Percentiles rank a stretch among this genome's conserved stretches.
Conservation (phyloP, 805 yeast genomes). For the Saccharomycopsis amapae region DNA sequence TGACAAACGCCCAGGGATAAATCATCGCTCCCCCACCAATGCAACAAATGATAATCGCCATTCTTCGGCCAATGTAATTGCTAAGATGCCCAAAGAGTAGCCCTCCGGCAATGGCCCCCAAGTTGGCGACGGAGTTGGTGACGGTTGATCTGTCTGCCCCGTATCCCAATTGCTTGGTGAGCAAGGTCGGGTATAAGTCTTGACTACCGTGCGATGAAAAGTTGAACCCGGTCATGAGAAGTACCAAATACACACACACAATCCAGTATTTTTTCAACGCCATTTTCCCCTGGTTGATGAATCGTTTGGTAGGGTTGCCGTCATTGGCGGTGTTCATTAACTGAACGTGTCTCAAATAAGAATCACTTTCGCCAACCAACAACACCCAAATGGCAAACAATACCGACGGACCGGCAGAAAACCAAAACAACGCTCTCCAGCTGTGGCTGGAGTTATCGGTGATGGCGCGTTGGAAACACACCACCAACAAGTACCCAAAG, state of each 20-base stretch:
- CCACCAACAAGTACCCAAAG: conserved; percentile 58
- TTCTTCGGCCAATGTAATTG: conserved; percentile 53
- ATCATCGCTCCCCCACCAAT: conserved; percentile 50
- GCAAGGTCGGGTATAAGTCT: conserved; percentile 61
- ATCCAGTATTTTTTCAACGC: conserved; percentile 52
- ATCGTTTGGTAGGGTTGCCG: not conserved
- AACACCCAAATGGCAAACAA: conserved; percentile 52
- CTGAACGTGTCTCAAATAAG: conserved; percentile 34
- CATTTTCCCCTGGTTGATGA: conserved; percentile 22
- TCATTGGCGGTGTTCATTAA: conserved; percentile 9
- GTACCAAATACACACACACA: conserved; percentile 45
- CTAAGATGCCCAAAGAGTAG: conserved; percentile 49
- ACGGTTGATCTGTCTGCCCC: conserved; percentile 45
- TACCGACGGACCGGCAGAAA: conserved; percentile 58
- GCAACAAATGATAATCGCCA: conserved; percentile 44
- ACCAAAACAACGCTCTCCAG: conserved; percentile 73
- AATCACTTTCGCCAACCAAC: conserved; percentile 53
- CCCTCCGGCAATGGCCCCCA: conserved; percentile 67
- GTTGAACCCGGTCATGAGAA: conserved; percentile 63
- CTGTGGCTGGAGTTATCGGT: conserved; percentile 43
- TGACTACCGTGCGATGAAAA: conserved; percentile 71
- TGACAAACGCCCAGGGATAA: conserved; percentile 53
- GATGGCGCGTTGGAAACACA: conserved; percentile 56
- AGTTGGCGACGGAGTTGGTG: conserved; percentile 52
- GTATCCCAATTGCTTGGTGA: conserved; percentile 44